Percentiles rank a stretch among this genome's conserved stretches.
These are phyloP conservation scores for Ophiognomonia clavigignenti-juglandacearum DNA, from an alignment of 2,329 filamentous ascomycete species.

Conservation along the genomic window DNA sequence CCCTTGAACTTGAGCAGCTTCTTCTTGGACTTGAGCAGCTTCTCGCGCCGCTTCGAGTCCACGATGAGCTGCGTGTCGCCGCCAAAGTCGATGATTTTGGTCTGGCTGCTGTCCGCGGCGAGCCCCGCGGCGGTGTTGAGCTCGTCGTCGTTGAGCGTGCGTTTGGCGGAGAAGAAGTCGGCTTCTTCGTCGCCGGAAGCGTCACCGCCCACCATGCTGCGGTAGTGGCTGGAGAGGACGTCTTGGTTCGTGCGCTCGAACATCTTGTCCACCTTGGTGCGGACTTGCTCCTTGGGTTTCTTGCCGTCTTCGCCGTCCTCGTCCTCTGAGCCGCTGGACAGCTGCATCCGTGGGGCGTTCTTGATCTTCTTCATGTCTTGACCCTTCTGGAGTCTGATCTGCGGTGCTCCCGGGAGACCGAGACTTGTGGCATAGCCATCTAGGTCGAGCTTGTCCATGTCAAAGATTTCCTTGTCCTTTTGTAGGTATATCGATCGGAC, in stretches of 20 bases:
- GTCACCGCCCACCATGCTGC: constrained; percentile 65
- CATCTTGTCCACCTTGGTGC: constrained; percentile 97
- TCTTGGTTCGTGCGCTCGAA: constrained; percentile 96
- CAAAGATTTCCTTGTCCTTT: constrained; percentile 87
- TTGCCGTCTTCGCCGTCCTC: constrained; percentile 41
- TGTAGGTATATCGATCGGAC: constrained; percentile 80
- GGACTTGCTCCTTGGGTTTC: constrained; percentile 63
- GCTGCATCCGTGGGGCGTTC: constrained; percentile 69
- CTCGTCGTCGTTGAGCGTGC: constrained; percentile 71
- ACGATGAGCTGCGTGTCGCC: constrained; percentile 72
- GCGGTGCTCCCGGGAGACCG: constrained; percentile 84
- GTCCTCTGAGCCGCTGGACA: constrained; percentile 61
- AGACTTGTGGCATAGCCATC: constrained; percentile 82
- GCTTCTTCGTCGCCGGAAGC: constrained; percentile 53
- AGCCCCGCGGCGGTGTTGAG: constrained; percentile 47
- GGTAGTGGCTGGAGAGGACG: constrained; percentile 89
- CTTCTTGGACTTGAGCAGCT: constrained; percentile 93
- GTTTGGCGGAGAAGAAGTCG: constrained; percentile 82
- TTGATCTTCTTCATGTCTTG: constrained; percentile 83
- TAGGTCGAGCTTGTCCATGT: constrained; percentile 74
- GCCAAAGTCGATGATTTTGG: constrained; percentile 62
- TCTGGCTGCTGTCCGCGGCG: constrained; percentile 32
- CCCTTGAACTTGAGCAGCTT: constrained; percentile 88
- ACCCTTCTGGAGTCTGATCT: constrained; percentile 89
- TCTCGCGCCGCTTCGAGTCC: constrained; percentile 92